phyloP scores from a whole-genome alignment of 345 rosid species.

The Camelina laxa region DNA sequence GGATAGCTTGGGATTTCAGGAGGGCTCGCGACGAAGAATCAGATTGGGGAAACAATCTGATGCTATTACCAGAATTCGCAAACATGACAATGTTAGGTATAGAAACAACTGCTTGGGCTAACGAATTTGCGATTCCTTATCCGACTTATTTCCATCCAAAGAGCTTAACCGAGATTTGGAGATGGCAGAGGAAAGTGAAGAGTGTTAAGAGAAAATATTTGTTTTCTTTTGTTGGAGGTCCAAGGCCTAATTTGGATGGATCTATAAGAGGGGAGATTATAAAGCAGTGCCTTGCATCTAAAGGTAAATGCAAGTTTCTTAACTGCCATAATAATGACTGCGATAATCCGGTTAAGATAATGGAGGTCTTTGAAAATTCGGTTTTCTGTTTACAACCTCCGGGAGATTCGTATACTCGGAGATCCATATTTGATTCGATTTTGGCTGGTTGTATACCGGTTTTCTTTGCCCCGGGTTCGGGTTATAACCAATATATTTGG shows the following conservation, averaged over 20 bases:
- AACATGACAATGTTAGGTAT: constrained; percentile 55
- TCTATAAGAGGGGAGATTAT: constrained; percentile 55
- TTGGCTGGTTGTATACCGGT: constrained; percentile 69
- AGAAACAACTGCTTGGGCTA: constrained; percentile 43
- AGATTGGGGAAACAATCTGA: constrained; percentile 56
- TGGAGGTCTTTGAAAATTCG: constrained; percentile 49
- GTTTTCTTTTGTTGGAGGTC: constrained; percentile 52
- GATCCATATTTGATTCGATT: constrained; percentile 66
- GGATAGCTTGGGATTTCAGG: constrained; percentile 52
- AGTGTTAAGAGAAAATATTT: constrained; percentile 38
- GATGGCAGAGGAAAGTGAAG: constrained; percentile 50
- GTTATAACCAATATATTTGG: constrained; percentile 64
- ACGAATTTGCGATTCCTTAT: constrained; percentile 53
- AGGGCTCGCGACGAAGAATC: constrained; percentile 33
- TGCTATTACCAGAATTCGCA: constrained; percentile 39
- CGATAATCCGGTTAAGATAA: constrained; percentile 50
- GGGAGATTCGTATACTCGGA: constrained; percentile 64
- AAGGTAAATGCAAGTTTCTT: constrained; percentile 46
- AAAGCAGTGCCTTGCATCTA: constrained; percentile 49
- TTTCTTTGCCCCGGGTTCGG: constrained; percentile 63
- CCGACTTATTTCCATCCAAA: constrained; percentile 59
- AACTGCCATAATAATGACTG: constrained; percentile 43
- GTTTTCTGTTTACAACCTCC: constrained; percentile 63
- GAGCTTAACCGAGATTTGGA: constrained; percentile 34
- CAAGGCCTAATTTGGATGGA: constrained; percentile 37